Percentiles rank a stretch among this genome's conserved stretches.
Evolutionary conservation across 805 yeast genomes (phyloP).

Genomic region (Hanseniaspora clermontiae): DNA sequence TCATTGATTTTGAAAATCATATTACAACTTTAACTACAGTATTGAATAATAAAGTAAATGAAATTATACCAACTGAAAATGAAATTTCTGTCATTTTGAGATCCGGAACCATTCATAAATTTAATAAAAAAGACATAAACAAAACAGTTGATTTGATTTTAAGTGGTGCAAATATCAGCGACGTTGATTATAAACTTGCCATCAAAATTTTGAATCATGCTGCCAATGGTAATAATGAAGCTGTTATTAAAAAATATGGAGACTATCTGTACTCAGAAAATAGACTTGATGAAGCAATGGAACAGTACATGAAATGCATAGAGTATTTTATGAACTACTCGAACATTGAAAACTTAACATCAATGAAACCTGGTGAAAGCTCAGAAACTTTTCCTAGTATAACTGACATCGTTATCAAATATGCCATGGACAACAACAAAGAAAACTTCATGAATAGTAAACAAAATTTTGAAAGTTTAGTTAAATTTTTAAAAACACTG

Average conservation of each 20-base stretch:
- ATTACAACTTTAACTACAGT: slow-evolving; percentile 1
- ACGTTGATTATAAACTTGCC: slow-evolving; percentile 58
- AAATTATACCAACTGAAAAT: not conserved
- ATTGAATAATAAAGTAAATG: not conserved
- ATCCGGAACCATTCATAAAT: not conserved
- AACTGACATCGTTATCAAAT: slow-evolving; percentile 10
- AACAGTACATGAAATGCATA: slow-evolving; percentile 55
- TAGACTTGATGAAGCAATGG: slow-evolving; percentile 55
- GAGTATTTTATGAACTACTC: slow-evolving; percentile 18
- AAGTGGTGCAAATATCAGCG: not conserved
- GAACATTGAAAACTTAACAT: slow-evolving; percentile 3
- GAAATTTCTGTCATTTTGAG: not conserved
- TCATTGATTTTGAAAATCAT: not conserved
- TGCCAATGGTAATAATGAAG: slow-evolving; percentile 18
- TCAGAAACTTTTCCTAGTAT: slow-evolving; percentile 1
- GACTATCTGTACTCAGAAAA: slow-evolving; percentile 57
- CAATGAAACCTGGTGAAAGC: not conserved
- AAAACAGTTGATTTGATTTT: not conserved
- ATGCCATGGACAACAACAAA: slow-evolving; percentile 1
- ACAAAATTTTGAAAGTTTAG: slow-evolving; percentile 29
- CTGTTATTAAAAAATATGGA: slow-evolving; percentile 49
- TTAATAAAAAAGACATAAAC: not conserved
- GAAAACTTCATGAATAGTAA: not conserved
- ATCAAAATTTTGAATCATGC: slow-evolving; percentile 20
- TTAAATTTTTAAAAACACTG: slow-evolving; percentile 52